Conservation (phyloP, 1,284 basidiomycete genomes). For the Puccinia hordei region DNA sequence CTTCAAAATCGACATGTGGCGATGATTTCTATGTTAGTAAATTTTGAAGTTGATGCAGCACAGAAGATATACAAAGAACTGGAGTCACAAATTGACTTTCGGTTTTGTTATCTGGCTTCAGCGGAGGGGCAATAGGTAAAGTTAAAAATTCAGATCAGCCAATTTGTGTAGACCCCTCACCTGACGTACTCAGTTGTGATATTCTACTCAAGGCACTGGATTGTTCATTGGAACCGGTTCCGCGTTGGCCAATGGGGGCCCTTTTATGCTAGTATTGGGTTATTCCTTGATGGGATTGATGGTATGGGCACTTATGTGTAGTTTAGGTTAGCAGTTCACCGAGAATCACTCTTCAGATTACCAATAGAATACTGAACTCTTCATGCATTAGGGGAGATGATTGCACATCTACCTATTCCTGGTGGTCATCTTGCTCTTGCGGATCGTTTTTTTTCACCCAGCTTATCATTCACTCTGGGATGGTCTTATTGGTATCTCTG, state of each 20-base stretch:
- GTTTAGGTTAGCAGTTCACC: conserved; percentile 31
- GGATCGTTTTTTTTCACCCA: conserved; percentile 51
- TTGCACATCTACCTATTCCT: conserved; percentile 47
- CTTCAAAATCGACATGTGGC: conserved; percentile 50
- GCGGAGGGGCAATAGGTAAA: conserved; percentile 50
- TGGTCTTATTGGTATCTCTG: conserved; percentile 52
- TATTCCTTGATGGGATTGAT: conserved; percentile 41
- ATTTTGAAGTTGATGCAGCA: not conserved
- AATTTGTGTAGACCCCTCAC: not conserved
- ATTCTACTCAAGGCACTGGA: conserved; percentile 34
- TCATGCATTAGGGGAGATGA: conserved; percentile 50
- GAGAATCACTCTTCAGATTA: not conserved
- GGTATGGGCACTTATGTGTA: conserved; percentile 50
- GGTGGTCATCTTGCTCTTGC: conserved; percentile 49
- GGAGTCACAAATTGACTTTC: not conserved
- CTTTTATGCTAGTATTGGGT: conserved; percentile 31
- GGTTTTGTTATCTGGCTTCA: not conserved
- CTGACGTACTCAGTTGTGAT: not conserved
- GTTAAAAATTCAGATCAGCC: not conserved
- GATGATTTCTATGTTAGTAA: conserved; percentile 50
- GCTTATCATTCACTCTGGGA: conserved; percentile 52
- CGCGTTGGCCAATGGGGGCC: conserved; percentile 44
- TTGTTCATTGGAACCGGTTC: conserved; percentile 49
- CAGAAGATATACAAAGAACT: not conserved
- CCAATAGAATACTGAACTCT: not conserved